phyloP scores from a whole-genome alignment of 2,329 filamentous ascomycete genomes.

The Beauveria australis region DNA sequence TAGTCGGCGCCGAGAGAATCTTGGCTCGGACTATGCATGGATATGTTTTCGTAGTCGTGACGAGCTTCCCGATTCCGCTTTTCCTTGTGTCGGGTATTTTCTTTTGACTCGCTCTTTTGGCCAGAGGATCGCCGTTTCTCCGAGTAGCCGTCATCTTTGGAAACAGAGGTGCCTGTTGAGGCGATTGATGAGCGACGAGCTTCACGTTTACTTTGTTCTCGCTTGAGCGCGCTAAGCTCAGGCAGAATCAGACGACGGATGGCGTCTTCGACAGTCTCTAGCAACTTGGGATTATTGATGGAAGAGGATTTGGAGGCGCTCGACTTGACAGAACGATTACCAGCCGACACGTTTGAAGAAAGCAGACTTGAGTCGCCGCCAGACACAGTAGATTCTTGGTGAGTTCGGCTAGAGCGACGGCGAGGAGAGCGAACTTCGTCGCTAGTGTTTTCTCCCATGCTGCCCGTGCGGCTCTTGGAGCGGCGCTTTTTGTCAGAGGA shows the following conservation, averaged over 20 bases:
- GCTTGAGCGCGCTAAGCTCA: slow-evolving; percentile 83
- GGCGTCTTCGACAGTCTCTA: slow-evolving; percentile 88
- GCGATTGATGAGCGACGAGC: slow-evolving; percentile 58
- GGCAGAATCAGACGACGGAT: slow-evolving; percentile 85
- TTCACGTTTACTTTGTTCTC: slow-evolving; percentile 74
- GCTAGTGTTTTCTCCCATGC: slow-evolving; percentile 37
- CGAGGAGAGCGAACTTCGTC: slow-evolving; percentile 40
- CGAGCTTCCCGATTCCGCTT: slow-evolving; percentile 45
- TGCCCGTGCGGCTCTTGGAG: slow-evolving; percentile 42
- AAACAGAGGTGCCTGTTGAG: slow-evolving; percentile 47
- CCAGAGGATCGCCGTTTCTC: slow-evolving; percentile 55
- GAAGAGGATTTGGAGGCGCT: slow-evolving; percentile 55
- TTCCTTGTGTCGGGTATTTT: slow-evolving; percentile 38
- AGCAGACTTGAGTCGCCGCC: slow-evolving; percentile 46
- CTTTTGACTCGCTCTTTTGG: slow-evolving; percentile 45
- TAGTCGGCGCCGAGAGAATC: slow-evolving; percentile 36
- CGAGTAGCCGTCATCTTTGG: slow-evolving; percentile 47
- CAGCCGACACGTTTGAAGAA: slow-evolving; percentile 45
- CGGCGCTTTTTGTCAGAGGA: slow-evolving; percentile 34
- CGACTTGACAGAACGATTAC: slow-evolving; percentile 48
- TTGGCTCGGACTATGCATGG: slow-evolving; percentile 38
- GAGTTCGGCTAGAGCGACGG: slow-evolving; percentile 43
- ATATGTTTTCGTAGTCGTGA: slow-evolving; percentile 44
- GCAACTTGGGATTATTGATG: slow-evolving; percentile 83
- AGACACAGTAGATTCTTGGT: slow-evolving; percentile 45